These are phyloP conservation scores for Sarcodon sp. DNA, from an alignment of 768 basidiomycete genomes.

Conservation along the genomic window DNA sequence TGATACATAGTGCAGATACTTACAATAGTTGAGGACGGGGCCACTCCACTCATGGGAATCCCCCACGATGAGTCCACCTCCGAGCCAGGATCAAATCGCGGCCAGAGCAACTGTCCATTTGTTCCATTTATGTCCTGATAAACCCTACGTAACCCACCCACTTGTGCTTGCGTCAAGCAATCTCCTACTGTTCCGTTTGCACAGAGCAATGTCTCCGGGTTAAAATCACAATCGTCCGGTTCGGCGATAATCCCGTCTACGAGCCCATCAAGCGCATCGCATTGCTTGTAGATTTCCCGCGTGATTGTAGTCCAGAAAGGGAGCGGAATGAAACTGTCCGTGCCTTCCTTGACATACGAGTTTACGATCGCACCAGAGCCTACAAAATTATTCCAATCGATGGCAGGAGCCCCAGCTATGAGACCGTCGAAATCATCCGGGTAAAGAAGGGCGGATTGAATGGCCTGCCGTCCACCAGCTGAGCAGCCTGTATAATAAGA, in stretches of 20 bases:
- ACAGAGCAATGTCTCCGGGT: neutral
- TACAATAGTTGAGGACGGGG: neutral
- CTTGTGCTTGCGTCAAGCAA: neutral
- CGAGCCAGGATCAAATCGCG: neutral
- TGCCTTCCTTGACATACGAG: neutral
- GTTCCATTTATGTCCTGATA: neutral
- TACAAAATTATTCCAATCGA: neutral
- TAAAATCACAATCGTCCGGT: neutral
- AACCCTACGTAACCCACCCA: neutral
- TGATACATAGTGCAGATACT: neutral
- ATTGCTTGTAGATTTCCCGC: neutral
- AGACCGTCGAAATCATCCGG: neutral
- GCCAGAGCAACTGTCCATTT: neutral
- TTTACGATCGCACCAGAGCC: neutral
- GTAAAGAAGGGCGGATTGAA: neutral
- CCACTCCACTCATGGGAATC: neutral
- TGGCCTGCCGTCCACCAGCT: neutral
- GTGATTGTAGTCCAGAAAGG: neutral
- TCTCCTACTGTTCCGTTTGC: neutral
- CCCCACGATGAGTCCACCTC: neutral
- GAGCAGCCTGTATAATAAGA: neutral
- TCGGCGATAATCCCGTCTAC: neutral
- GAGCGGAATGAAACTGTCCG: neutral
- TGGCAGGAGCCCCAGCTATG: neutral
- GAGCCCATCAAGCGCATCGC: neutral